phyloP scores from a whole-genome alignment of 2,329 filamentous ascomycete genomes.

The Xenosphaeropsis pyriputrescens region DNA sequence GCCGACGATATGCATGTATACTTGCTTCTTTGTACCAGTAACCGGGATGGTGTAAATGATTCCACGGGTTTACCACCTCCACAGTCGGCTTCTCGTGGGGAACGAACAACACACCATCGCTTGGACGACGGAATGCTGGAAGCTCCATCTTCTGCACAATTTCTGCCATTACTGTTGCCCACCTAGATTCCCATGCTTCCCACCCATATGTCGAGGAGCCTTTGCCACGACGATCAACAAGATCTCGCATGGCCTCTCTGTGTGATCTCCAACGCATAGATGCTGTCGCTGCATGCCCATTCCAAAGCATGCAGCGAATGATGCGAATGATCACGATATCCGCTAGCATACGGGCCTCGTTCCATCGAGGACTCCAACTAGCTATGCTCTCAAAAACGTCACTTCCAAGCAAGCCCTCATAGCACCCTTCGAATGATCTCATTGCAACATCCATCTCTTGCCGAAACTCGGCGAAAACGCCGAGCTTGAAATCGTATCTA shows the following conservation, averaged over 20 bases:
- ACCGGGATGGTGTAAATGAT: conserved; percentile 48
- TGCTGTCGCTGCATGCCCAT: conserved; percentile 62
- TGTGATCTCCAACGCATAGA: conserved; percentile 72
- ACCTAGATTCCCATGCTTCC: conserved; percentile 81
- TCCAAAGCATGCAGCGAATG: conserved; percentile 71
- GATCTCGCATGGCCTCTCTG: conserved; percentile 55
- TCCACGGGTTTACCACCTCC: conserved; percentile 47
- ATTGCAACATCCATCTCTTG: conserved; percentile 83
- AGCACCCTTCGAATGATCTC: conserved; percentile 75
- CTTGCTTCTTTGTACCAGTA: conserved; percentile 52
- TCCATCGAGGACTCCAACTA: conserved; percentile 80
- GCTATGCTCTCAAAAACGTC: conserved; percentile 83
- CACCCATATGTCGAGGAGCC: conserved; percentile 85
- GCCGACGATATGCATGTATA: conserved; percentile 37
- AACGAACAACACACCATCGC: no score
- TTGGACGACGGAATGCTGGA: conserved; percentile 24
- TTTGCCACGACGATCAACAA: conserved; percentile 71
- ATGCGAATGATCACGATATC: conserved; percentile 71
- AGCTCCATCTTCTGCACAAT: conserved; percentile 39
- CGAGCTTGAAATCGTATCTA: conserved; percentile 88
- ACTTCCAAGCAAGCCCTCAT: conserved; percentile 66
- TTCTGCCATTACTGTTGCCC: conserved; percentile 47
- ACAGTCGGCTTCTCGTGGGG: conserved; percentile 33
- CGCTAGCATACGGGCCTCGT: conserved; percentile 78
- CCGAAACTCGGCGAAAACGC: conserved; percentile 80